Base-by-base conservation (phyloP, 1,284 basidiomycete genomes). In the Cutaneotrichosporon spelunceum region DNA sequence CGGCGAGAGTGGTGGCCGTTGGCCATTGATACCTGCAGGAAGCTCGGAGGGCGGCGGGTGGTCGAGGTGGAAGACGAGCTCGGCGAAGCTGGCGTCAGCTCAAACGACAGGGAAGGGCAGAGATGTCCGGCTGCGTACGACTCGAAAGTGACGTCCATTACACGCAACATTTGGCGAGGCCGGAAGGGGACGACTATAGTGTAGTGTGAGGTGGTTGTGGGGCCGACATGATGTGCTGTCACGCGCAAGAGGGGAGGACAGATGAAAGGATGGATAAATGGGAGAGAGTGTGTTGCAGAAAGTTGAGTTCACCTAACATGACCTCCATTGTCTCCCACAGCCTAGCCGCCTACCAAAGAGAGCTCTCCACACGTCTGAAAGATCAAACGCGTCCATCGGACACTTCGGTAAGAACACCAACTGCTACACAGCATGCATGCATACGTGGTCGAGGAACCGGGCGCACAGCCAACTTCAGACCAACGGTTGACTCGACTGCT, bases 71-170 rank as follows among this genome's bases (percentile, higher is more conserved):
- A 68, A 66, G 7, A 76, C 61, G 1, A 78, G 68, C 9, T 68
- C 62, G 2, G 70, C 64, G 29, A 76, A 69, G 55, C 75, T 77
- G 57, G 36, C 4, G 54, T 63, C 8, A 47, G 44, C 13, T 48
- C 6, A 19, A 44, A 11, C 7, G 11, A 19, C 19, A 45, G 4
- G 44, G 13, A 21, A 6, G 23, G 6, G 34, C 11, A 1, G 48
- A 13, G 6, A 9, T n/a, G n/a, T n/a, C n/a, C 13, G n/a, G 8
- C 29, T 50, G 72, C 71, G 65, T 68, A 55, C 53, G 33, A 39
- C 64, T 75, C 73, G 52, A 75, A 73, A 14, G 68, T 45, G 27
- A 75, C 62, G 54, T 70, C 68, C 70, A 73, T 73, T 39, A 24
- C 45, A 4, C 21, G 26, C 21, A 24, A 24, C 23, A 23, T n/a